phyloP scores from a whole-genome alignment of 495 filamentous ascomycete species.

The Tuber aestivum region DNA sequence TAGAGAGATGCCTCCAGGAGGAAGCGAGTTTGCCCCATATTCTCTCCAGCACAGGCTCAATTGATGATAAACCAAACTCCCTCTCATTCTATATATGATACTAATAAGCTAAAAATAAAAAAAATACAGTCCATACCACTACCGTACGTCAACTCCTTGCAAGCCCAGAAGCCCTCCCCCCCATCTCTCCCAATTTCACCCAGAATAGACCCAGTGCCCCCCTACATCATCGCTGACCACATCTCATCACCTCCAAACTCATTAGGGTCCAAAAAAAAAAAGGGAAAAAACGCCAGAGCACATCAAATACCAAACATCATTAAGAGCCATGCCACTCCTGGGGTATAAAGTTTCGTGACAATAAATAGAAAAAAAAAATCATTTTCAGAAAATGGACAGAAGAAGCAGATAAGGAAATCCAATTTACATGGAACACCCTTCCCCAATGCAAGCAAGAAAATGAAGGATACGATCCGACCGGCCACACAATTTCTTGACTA shows the following conservation, averaged over 20 bases:
- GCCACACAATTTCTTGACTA: slow-evolving; percentile 9
- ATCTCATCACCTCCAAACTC: background rate
- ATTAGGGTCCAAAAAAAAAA: slow-evolving; percentile 3
- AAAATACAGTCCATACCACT: background rate
- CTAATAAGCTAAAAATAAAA: background rate
- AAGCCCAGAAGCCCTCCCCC: background rate
- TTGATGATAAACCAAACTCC: background rate
- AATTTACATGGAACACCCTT: slow-evolving; percentile 3
- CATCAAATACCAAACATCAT: background rate
- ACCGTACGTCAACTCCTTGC: background rate
- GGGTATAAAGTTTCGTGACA: background rate
- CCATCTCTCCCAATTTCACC: background rate
- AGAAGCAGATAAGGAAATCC: slow-evolving; percentile 10
- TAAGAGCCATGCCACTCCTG: background rate
- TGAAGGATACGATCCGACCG: background rate
- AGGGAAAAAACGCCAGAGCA: slow-evolving; percentile 5
- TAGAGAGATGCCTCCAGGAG: background rate
- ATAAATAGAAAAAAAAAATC: background rate
- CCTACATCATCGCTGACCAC: background rate
- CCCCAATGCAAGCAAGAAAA: background rate
- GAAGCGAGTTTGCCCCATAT: background rate
- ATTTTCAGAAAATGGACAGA: background rate
- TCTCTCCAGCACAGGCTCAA: background rate
- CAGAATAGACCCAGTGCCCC: background rate
- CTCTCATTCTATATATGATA: background rate